Conservation (phyloP, 306 rosid genomes). For the Prunus salicina region DNA sequence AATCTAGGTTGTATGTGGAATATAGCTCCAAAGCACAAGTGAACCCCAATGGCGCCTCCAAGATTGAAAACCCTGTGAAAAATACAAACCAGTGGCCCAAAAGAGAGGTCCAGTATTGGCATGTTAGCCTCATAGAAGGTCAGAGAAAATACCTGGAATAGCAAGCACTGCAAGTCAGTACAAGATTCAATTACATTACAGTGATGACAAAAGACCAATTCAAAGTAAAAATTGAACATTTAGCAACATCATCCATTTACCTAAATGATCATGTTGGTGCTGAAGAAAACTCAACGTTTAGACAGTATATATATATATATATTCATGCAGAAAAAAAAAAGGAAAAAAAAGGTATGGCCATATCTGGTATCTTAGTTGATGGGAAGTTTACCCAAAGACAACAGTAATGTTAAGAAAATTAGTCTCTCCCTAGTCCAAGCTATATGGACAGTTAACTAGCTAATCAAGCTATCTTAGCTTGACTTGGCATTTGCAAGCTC, state of each 20-base stretch:
- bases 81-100: conserved; percentile 85
- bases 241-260: not conserved
- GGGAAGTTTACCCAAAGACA: not conserved
- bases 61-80: conserved; percentile 66
- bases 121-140: conserved; percentile 88
- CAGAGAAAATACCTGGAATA: conserved; percentile 99
- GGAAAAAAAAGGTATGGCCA: not conserved
- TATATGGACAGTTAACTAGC: not conserved
- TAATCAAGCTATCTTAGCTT: not conserved
- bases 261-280: not conserved
- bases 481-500: not conserved
- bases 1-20: conserved; percentile 30
- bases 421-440: not conserved
- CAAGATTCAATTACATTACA: conserved; percentile 6
- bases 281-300: not conserved
- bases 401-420: not conserved
- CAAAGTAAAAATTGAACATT: conserved; percentile 1
- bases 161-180: conserved; percentile 66
- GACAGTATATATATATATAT: not conserved
- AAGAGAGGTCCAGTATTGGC: conserved; percentile 78
- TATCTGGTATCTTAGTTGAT: not conserved
- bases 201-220: conserved; percentile 7
- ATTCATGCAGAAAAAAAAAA: not conserved
- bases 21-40: conserved; percentile 38
- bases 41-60: conserved; percentile 41